Conservation (phyloP, 2,329 filamentous ascomycete species). For the Penicillium hordei region DNA sequence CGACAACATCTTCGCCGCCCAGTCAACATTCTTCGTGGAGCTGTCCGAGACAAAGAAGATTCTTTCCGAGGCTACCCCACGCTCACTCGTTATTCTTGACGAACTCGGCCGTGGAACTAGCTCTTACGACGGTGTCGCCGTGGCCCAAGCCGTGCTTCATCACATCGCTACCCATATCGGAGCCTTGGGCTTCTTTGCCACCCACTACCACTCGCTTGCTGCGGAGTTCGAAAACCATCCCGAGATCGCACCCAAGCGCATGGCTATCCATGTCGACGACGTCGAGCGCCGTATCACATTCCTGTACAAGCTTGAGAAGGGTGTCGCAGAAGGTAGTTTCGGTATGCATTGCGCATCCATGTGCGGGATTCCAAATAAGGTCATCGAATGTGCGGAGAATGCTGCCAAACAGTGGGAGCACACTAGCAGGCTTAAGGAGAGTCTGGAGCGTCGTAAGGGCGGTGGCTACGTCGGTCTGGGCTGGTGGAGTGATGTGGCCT, state of each 20-base stretch:
- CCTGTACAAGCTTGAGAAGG: slow-evolving; percentile 88
- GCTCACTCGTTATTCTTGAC: slow-evolving; percentile 93
- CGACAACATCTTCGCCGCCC: slow-evolving; percentile 97
- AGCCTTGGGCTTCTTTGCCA: slow-evolving; percentile 94
- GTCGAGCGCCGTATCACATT: slow-evolving; percentile 86
- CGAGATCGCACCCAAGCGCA: slow-evolving; percentile 80
- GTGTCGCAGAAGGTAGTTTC: slow-evolving; percentile 93
- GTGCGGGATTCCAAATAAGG: slow-evolving; percentile 83
- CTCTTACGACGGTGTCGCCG: slow-evolving; percentile 93
- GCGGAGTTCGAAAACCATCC: slow-evolving; percentile 88
- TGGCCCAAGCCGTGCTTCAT: slow-evolving; percentile 95
- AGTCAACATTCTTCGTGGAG: slow-evolving; percentile 98
- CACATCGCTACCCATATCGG: slow-evolving; percentile 92
- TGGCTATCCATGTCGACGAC: slow-evolving; percentile 94
- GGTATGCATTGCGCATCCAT: slow-evolving; percentile 99
- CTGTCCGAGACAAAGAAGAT: slow-evolving; percentile 98
- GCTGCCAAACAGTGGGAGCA: slow-evolving; percentile 94
- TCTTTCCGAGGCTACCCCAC: slow-evolving; percentile 85
- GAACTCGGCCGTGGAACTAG: slow-evolving; percentile 93
- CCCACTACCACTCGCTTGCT: slow-evolving; percentile 92
- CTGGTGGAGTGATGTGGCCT: slow-evolving; percentile 81
- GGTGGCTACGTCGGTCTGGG: slow-evolving; percentile 82
- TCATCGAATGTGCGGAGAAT: slow-evolving; percentile 83
- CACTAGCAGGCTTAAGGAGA: slow-evolving; percentile 85
- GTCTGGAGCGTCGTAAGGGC: slow-evolving; percentile 74